Evolutionary conservation across 176 grass and related monocot genomes (phyloP), one percentile per base, ranked within the genome.

Genomic region (Aegilops longissima): DNA sequence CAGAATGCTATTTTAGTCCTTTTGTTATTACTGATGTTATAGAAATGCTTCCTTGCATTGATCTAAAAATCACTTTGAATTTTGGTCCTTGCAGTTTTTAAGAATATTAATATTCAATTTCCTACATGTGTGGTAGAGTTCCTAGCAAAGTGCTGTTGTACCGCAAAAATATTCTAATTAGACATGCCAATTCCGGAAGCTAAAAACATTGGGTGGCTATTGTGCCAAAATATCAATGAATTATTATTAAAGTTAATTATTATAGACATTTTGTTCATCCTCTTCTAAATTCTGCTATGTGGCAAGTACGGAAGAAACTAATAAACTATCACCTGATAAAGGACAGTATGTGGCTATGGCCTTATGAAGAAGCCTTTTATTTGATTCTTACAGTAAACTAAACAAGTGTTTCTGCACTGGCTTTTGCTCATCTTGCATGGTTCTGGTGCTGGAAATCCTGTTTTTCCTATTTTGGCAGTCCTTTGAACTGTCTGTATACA

Each of bases 251-350:
- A 31, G 30, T 31, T 3, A 17, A 67, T 33, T 81, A 49, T 21
- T 74, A 17, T 58, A 58, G 54, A 21, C 14, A 58, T 0, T 5
- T 45, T 25, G n/a, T 51, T 51, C 47, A 51, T 51, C 5, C 45
- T 68, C 16, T 29, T 68, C 12, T 56, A 40, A 20, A 40, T 68
- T 85, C 36, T 39, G 6, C 36, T 18, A 39, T 27, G 70, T 36
- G 18, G 18, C 17, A 30, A 67, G 9, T 34, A 23, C 54, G 71
- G 27, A 61, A 36, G 16, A 14, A 79, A 49, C 35, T 84, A 56
- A 52, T 73, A 64, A 63, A 63, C 75, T 79, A 5, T 80, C 74
- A 31, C 39, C 24, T 71, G 29, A 65, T 40, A 64, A 79, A 71
- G 14, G 44, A 47, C 35, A 45, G 9, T 83, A 36, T 79, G 29